phyloP scores from a whole-genome alignment of 352 stramenopile genomes.

The Phytophthora nicotianae region DNA sequence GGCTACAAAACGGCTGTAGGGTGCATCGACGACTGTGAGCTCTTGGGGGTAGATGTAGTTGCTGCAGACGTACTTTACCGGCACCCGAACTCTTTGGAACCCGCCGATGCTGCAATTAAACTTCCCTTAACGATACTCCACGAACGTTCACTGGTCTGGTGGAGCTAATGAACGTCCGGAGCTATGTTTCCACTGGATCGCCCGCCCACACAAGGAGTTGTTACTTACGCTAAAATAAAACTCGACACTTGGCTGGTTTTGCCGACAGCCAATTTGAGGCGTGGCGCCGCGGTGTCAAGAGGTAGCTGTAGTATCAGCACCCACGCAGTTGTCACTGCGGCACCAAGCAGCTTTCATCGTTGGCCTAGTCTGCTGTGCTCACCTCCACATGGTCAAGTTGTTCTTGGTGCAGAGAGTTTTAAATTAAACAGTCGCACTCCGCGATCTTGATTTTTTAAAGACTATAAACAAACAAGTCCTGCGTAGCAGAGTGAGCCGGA shows the following conservation, averaged over 20 bases:
- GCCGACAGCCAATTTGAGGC: constrained; percentile 3
- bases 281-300: not conserved
- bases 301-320: constrained; percentile 21
- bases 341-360: constrained; percentile 11
- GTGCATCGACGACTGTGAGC: not conserved
- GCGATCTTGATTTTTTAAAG: not conserved
- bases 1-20: constrained; percentile 10
- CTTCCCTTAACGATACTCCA: too few species aligned
- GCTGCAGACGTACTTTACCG: constrained; percentile 6
- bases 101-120: constrained; percentile 26
- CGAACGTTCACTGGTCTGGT: too few species aligned
- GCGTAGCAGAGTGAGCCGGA: constrained; percentile 28
- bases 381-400: constrained; percentile 24
- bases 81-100: constrained; percentile 21
- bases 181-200: too few species aligned
- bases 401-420: constrained; percentile 17
- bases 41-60: not conserved
- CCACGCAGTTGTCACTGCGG: constrained; percentile 13
- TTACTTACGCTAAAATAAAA: constrained; percentile 5
- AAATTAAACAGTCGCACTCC: constrained; percentile 16
- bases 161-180: too few species aligned
- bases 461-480: constrained; percentile 1
- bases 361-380: constrained; percentile 1
- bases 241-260: constrained; percentile 19
- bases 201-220: too few species aligned